Evolutionary conservation across 2,329 filamentous ascomycete species (phyloP), one percentile per base, ranked within the genome.

Genomic region (Pseudogymnoascus sp.): DNA sequence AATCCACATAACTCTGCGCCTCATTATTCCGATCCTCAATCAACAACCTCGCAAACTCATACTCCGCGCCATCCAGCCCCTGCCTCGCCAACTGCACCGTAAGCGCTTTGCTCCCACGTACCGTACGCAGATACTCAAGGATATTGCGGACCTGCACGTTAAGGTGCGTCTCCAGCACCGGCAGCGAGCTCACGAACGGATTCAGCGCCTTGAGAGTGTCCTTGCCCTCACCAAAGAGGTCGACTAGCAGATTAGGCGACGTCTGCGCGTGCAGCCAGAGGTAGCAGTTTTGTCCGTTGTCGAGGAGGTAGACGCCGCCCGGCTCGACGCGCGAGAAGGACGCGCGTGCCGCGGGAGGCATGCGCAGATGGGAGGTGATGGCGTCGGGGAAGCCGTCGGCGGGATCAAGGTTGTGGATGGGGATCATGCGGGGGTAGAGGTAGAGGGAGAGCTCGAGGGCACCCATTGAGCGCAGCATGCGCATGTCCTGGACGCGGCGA

Each of bases 11-110:
- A 73, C 90, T 96, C 77, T 96, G 93, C 37, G 95, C 95, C 78
- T 99, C 95, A 69, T 96, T 96, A 75, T 97, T 97, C 68, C 95
- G 85, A 73, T 99, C 95, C 77, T 99, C 95, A 34, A 96, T 86
- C 68, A 99, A 77, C 77, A 96, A 80, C 62, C 93, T 82, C 6
- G 95, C 95, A 79, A 97, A 99, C 76, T 99, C 95, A 71, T 92
- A 97, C 75, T 99, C 95, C 2, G 93, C 91, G 0, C 95, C 95
- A 72, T 99, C 95, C 3, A 97, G 81, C 0, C 93, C 93, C 76
- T 97, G 95, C 64, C 95, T 80, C 6, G 95, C 95, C 59, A 99
- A 81, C 76, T 97, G 95, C 59, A 99, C 84, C 1, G 91, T 91
- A 65, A 96, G 78, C 21, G 90, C 91, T 78, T 97, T 97, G 66